Evolutionary conservation across 768 basidiomycete species (phyloP).

Genomic region (Russula ochroleuca): DNA sequence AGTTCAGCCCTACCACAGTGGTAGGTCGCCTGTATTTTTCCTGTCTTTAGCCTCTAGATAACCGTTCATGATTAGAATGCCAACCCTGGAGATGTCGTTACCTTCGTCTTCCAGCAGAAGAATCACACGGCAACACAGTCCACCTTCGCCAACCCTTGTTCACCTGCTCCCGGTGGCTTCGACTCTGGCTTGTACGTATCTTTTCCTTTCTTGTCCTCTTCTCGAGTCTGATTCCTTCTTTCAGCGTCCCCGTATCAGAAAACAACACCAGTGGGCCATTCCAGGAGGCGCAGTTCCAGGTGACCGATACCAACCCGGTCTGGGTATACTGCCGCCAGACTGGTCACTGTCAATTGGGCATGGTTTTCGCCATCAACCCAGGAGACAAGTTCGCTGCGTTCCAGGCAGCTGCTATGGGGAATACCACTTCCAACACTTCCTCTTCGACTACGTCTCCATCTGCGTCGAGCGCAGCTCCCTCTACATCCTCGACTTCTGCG

Average conservation of each 20-base stretch:
- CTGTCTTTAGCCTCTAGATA: background rate
- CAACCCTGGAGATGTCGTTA: slow-evolving; percentile 43
- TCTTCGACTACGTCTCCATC: slow-evolving; percentile 30
- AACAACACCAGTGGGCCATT: slow-evolving; percentile 41
- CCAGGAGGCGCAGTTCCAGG: slow-evolving; percentile 43
- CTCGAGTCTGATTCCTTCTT: slow-evolving; percentile 31
- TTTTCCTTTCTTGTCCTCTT: background rate
- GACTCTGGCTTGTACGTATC: slow-evolving; percentile 53
- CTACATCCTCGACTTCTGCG: slow-evolving; percentile 27
- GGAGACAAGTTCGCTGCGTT: slow-evolving; percentile 51
- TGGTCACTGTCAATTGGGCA: slow-evolving; percentile 53
- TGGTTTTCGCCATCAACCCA: slow-evolving; percentile 67
- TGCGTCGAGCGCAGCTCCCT: slow-evolving; percentile 34
- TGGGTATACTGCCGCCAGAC: slow-evolving; percentile 60
- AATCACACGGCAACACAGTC: slow-evolving; percentile 60
- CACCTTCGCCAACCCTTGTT: slow-evolving; percentile 48
- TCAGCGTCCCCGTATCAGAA: slow-evolving; percentile 47
- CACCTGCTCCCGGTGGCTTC: slow-evolving; percentile 42
- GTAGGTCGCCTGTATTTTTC: slow-evolving; percentile 28
- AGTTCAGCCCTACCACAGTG: slow-evolving; percentile 39
- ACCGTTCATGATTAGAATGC: slow-evolving; percentile 38
- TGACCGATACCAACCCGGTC: slow-evolving; percentile 44
- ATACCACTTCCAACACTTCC: slow-evolving; percentile 22
- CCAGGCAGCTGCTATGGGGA: slow-evolving; percentile 48
- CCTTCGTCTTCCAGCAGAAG: slow-evolving; percentile 52